Percentiles rank a stretch among this genome's conserved stretches.
Conservation (phyloP, 192 early-diverging fungal species). For the Coemansia sp. region DNA sequence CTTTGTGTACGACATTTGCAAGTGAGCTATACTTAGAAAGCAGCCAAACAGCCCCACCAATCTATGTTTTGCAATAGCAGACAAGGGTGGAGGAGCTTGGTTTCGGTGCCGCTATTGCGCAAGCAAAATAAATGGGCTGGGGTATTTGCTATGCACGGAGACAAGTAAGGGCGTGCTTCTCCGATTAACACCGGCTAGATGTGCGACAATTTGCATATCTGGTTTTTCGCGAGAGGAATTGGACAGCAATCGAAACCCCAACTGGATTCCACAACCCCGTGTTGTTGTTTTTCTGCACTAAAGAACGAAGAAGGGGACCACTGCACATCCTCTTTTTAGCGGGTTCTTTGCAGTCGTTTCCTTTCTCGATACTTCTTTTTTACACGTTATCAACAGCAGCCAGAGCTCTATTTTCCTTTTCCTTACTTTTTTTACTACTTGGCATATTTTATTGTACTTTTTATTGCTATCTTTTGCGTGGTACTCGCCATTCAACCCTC, state of each 20-base stretch:
- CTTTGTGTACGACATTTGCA: neutral
- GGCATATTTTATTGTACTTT: neutral
- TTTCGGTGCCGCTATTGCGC: neutral
- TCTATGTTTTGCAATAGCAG: no score
- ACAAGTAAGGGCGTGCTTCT: neutral
- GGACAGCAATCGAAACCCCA: neutral
- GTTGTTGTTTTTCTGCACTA: neutral
- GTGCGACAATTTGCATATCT: neutral
- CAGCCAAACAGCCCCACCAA: neutral
- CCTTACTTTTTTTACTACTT: neutral
- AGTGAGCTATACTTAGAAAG: neutral
- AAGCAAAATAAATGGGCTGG: neutral
- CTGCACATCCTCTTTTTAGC: neutral
- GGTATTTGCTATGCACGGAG: neutral
- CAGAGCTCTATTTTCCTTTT: conserved; percentile 1
- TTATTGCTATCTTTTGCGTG: neutral
- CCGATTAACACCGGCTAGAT: conserved; percentile 1
- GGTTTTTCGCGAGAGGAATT: neutral
- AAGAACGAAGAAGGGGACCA: neutral
- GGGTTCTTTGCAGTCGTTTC: neutral
- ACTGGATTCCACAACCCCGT: neutral
- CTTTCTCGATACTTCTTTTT: neutral
- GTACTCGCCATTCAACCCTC: neutral
- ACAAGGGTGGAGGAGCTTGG: neutral
- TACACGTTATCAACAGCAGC: neutral